A percentile compares a stretch with the other conserved stretches of the same genome.
Evolutionary conservation across 139 green algal genomes (phyloP).

Genomic region (Auxenochlorella protothecoides): DNA sequence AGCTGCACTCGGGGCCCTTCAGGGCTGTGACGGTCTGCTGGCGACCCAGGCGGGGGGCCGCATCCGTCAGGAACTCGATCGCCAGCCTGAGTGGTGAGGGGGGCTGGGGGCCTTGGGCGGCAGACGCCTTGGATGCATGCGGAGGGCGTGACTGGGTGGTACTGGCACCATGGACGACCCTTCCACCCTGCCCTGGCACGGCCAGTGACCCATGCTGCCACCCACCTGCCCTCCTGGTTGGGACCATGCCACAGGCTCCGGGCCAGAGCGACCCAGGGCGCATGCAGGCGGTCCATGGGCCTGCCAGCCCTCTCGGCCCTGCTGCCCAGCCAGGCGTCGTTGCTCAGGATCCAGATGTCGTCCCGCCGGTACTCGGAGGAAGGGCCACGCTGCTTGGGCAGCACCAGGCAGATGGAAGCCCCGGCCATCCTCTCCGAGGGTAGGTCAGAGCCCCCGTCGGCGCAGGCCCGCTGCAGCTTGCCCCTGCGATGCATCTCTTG

Average conservation of each 20-base stretch:
- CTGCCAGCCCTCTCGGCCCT: neutral
- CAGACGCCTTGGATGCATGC: no score
- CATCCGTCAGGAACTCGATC: constrained; percentile 37
- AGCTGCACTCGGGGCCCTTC: constrained; percentile 45
- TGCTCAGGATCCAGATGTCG: constrained; percentile 62
- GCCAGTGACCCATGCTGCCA: neutral
- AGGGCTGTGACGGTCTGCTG: constrained; percentile 40
- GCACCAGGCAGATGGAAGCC: constrained; percentile 6
- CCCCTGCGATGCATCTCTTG: neutral
- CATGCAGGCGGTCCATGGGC: constrained; percentile 1
- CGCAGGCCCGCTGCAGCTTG: neutral
- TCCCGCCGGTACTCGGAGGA: constrained; percentile 30
- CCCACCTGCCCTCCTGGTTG: constrained; percentile 63
- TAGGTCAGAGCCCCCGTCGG: constrained; percentile 8
- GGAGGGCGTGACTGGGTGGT: no score
- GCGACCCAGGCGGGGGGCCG: constrained; percentile 12
- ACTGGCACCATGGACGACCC: no score
- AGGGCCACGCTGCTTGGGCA: neutral
- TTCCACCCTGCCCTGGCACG: no score
- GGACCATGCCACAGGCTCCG: constrained; percentile 61
- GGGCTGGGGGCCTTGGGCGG: no score
- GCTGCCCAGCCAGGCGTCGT: constrained; percentile 21
- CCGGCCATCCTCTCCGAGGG: neutral
- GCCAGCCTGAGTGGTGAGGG: constrained; percentile 33
- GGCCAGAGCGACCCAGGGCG: constrained; percentile 22